A percentile compares a stretch with the other conserved stretches of the same genome.
Conservation (phyloP, 345 rosid species). For the Populus euphratica region DNA sequence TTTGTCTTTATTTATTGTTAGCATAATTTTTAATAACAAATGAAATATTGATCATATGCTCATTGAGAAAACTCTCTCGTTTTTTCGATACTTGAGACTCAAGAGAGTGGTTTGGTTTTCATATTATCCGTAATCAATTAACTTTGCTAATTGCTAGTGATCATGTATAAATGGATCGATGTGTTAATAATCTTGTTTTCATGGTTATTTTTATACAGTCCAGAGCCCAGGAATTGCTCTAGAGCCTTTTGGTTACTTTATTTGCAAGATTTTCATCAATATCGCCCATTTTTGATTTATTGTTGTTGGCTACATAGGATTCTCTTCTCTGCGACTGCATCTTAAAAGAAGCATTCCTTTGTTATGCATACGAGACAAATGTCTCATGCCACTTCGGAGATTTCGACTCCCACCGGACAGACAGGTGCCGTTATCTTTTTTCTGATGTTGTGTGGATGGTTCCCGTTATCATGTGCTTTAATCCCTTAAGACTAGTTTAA, state of each 20-base stretch:
- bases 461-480: background rate
- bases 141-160: too few species aligned
- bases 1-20: background rate
- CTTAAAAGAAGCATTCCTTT: constrained; percentile 13
- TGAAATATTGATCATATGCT: too few species aligned
- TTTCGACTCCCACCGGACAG: background rate
- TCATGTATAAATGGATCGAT: too few species aligned
- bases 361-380: constrained; percentile 13
- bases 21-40: background rate
- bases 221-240: background rate
- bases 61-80: too few species aligned
- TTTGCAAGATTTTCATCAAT: background rate
- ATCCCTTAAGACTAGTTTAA: background rate
- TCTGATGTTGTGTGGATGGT: too few species aligned
- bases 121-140: background rate
- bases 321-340: background rate
- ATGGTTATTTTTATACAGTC: background rate
- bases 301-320: constrained; percentile 16
- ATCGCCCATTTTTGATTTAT: background rate
- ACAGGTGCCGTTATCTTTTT: too few species aligned
- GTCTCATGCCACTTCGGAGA: constrained; percentile 3
- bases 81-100: too few species aligned
- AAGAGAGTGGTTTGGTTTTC: background rate
- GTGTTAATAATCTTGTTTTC: too few species aligned
- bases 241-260: background rate